Conservation (phyloP, 2,329 filamentous ascomycete species). For the Penicillium hordei region DNA sequence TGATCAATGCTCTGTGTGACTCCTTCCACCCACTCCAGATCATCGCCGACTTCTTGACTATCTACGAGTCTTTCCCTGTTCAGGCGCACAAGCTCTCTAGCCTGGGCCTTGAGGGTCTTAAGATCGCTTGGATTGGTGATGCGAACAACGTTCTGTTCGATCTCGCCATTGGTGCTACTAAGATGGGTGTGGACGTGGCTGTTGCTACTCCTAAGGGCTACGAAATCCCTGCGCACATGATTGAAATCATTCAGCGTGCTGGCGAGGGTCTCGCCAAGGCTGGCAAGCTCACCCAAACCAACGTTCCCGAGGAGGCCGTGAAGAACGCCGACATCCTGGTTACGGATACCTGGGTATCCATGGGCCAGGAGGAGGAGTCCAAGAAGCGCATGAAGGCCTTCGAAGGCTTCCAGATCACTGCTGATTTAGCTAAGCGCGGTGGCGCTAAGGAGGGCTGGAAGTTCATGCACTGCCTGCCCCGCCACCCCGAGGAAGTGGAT, state of each 20-base stretch:
- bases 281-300: slow-evolving; percentile 72
- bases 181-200: slow-evolving; percentile 80
- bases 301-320: slow-evolving; percentile 77
- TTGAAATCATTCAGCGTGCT: slow-evolving; percentile 66
- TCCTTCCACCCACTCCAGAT: slow-evolving; percentile 92
- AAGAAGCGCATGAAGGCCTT: slow-evolving; percentile 77
- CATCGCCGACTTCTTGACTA: slow-evolving; percentile 89
- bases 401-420: slow-evolving; percentile 86
- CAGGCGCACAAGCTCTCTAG: slow-evolving; percentile 40
- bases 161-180: slow-evolving; percentile 80
- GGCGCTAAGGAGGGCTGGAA: slow-evolving; percentile 89
- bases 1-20: slow-evolving; percentile 85
- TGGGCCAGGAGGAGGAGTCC: slow-evolving; percentile 91
- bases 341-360: slow-evolving; percentile 97
- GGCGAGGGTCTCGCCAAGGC: slow-evolving; percentile 57
- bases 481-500: slow-evolving; percentile 87
- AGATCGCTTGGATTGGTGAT: slow-evolving; percentile 94
- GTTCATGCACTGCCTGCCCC: slow-evolving; percentile 97
- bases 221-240: slow-evolving; percentile 74
- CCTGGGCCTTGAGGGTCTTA: slow-evolving; percentile 76
- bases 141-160: slow-evolving; percentile 97
- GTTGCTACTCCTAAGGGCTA: slow-evolving; percentile 87
- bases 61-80: slow-evolving; percentile 72
- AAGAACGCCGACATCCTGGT: slow-evolving; percentile 85
- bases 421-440: slow-evolving; percentile 76